Percentiles rank a stretch among this genome's conserved stretches.
phyloP scores from a whole-genome alignment of 371 early-diverging fungal species.

The Rhizopus sp. region DNA sequence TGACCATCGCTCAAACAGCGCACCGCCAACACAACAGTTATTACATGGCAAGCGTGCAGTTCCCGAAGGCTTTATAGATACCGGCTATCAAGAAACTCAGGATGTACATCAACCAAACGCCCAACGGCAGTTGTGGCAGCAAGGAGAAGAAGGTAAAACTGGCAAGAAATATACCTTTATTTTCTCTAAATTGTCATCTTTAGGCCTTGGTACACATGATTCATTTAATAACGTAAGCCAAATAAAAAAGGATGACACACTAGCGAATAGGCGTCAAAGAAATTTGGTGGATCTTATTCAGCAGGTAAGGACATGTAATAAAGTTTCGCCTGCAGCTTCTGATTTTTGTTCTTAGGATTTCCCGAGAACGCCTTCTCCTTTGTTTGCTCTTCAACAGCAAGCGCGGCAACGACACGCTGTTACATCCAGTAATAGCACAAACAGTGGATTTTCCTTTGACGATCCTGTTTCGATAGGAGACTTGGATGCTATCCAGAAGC shows the following conservation, averaged over 20 bases:
- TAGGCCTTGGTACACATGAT: not conserved
- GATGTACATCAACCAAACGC: constrained; percentile 10
- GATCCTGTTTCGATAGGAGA: constrained; percentile 26
- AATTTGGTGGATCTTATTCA: constrained; percentile 42
- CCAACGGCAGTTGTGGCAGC: constrained; percentile 29
- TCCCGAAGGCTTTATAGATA: constrained; percentile 4
- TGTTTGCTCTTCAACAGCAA: constrained; percentile 64
- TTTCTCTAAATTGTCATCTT: not conserved
- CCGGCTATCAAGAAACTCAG: constrained; percentile 2
- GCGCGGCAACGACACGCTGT: constrained; percentile 54
- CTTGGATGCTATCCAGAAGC: constrained; percentile 32
- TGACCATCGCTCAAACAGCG: constrained; percentile 44
- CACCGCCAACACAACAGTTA: constrained; percentile 39
- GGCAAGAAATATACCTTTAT: constrained; percentile 3
- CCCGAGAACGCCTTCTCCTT: constrained; percentile 86
- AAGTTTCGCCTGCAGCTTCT: not conserved
- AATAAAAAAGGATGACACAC: constrained; percentile 21
- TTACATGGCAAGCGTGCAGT: constrained; percentile 2
- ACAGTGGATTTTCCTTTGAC: constrained; percentile 22
- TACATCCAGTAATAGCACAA: constrained; percentile 21
- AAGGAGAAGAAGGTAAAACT: constrained; percentile 24
- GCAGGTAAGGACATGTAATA: constrained; percentile 26
- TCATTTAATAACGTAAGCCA: constrained; percentile 9
- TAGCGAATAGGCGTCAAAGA: constrained; percentile 27
- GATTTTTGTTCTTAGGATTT: constrained; percentile 55